Base-by-base conservation (phyloP, 2,329 filamentous ascomycete genomes). In the Arthroderma sp. region DNA sequence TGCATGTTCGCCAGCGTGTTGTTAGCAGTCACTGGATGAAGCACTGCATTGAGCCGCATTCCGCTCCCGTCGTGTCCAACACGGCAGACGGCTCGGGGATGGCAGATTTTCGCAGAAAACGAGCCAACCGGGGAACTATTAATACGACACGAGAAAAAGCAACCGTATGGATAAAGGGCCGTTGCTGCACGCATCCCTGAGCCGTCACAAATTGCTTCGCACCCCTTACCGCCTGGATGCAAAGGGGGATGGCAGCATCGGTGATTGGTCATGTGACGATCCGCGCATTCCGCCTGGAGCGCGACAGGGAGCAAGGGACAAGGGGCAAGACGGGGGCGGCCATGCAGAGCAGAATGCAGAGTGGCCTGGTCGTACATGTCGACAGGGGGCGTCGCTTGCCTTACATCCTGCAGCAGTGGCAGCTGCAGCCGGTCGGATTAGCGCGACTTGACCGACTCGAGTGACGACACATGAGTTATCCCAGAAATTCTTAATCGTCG, bases 371-470 rank as follows among this genome's bases (percentile, higher is more conserved):
- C 7, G 47, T 33, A 51, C 41, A 47, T 47, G 19, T 13, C 19
- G 41, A 47, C 41, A 13, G 41, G 41, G n/a, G 41, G 23, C 41
- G 41, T 47, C 41, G 47, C 47, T 51, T 51, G 47, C 47, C 47
- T 15, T 51, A 25, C 25, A 33, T 51, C 47, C 33, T 51, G 47
- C 47, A 33, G 47, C 47, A 31, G 28, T 33, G 47, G 47, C 47
- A 51, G 47, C 23, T 31, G 47, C 47, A 31, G 47, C 41, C 41
- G 28, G 47, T 15, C 11, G 23, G 25, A 17, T 51, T 51, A 51
- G 47, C 47, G 47, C 47, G 47, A 51, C 28, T 25, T 51, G 47
- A 51, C 47, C 47, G 47, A 51, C 47, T 49, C 21, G 43, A 49
- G 7, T 25, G 21, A 49, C 43, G 21, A 8, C 25, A 17, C 21